Base-by-base conservation (phyloP, 805 yeast species). In the Starmerella stigmatis region DNA sequence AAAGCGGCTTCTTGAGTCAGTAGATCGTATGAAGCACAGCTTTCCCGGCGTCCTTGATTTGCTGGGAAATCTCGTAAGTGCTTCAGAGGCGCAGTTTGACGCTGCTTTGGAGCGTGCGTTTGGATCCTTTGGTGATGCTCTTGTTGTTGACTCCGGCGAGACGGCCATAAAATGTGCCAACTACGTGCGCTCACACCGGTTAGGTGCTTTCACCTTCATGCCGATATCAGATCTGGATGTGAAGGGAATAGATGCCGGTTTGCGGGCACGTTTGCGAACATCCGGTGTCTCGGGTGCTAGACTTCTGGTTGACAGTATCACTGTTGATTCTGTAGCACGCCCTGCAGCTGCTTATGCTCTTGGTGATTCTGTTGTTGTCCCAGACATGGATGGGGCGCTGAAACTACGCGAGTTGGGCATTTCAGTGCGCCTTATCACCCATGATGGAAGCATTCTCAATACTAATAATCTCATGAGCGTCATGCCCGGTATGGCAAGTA, bases 401-500 rank as follows among this genome's bases (percentile, higher is more conserved):
- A 65, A 69, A 1, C 64, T 89, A 47, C 78, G 84, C 58, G 85
- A 94, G 89, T 69, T 70, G 16, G 66, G 70, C 7, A 63, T 76
- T 23, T 71, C 72, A 40, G 76, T 75, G 32, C 86, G 83, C 60
- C 65, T 82, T 40, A 94, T 88, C 2, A 75, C 95, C 0, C 57
- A 85, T 12, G 86, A 85, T 41, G 98, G 98, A 2, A 75, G 89
- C 0, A 68, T 86, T 25, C 82, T 92, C 38, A 86, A 85, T 58
- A 78, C 76, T 56, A 79, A 89, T 4, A 95, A 95, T 6, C 69
- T 86, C 29, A 85, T 92, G 94, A 81, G 96, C 8, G 96, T 96
- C 60, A 96, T 46, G 13, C 29, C 44, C 10, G 46, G 47, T 3
- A 16, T 13, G 22, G 32, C 30, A 5, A 11, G 39, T 11, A 2